Percentiles rank a stretch among this genome's conserved stretches.
Conservation (phyloP, 768 basidiomycete genomes). For the Naganishia kalamii region DNA sequence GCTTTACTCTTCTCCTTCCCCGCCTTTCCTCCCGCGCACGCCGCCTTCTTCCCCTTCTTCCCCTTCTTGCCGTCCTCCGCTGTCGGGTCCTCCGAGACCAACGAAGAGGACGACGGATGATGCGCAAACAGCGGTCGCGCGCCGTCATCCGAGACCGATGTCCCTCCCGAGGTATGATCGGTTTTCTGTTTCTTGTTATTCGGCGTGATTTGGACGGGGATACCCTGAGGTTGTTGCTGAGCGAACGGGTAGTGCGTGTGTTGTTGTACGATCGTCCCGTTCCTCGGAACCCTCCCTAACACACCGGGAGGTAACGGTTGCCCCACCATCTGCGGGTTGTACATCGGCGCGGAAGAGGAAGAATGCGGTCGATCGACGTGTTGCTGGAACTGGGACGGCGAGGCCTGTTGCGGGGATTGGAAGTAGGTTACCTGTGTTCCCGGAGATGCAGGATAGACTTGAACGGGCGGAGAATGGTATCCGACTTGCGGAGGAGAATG, state of each 20-base stretch:
- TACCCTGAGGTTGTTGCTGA: neutral
- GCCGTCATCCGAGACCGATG: no score
- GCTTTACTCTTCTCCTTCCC: constrained; percentile 9
- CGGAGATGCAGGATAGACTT: constrained; percentile 2
- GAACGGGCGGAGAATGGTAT: no score
- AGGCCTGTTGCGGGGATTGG: neutral
- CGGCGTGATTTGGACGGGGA: neutral
- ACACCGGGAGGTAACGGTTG: constrained; percentile 9
- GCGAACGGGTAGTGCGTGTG: constrained; percentile 11
- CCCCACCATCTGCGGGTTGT: neutral
- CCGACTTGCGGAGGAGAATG: neutral
- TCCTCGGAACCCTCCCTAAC: neutral
- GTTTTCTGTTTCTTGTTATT: neutral
- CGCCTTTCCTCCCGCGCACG: neutral
- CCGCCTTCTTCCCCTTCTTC: constrained; percentile 16
- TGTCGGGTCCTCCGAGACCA: constrained; percentile 3
- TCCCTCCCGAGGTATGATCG: neutral
- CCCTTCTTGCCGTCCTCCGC: neutral
- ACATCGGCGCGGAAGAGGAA: neutral
- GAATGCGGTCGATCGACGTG: neutral
- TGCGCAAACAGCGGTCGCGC: neutral
- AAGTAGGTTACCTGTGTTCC: neutral
- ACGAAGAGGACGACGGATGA: constrained; percentile 4
- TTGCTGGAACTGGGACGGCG: neutral
- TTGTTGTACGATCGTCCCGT: constrained; percentile 5